phyloP scores from a whole-genome alignment of 164 flowering plant genomes.

The Stephania cephalantha region DNA sequence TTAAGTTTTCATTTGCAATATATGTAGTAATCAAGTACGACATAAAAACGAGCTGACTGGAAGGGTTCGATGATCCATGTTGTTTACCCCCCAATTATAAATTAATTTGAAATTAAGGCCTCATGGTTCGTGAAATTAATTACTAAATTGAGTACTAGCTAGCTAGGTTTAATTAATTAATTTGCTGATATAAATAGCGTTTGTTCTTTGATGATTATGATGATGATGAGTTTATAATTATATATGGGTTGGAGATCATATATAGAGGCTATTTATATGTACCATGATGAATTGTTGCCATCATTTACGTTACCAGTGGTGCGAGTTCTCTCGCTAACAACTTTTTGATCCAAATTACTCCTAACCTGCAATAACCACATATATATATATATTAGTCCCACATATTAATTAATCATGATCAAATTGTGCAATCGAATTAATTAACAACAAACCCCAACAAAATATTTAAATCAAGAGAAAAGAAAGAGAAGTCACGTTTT shows the following conservation, averaged over 20 bases:
- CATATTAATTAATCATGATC: too few relatives aligned
- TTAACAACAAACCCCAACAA: too few relatives aligned
- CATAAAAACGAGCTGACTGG: too few relatives aligned
- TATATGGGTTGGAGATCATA: background rate
- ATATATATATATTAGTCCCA: too few relatives aligned
- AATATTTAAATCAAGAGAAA: too few relatives aligned
- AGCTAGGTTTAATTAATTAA: too few relatives aligned
- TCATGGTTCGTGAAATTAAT: too few relatives aligned
- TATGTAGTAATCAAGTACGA: background rate
- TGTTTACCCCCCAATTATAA: too few relatives aligned
- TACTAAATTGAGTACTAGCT: too few relatives aligned
- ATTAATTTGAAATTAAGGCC: too few relatives aligned
- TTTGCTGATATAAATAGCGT: background rate
- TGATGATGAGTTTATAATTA: background rate
- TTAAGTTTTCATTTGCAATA: background rate
- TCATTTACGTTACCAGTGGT: conserved; percentile 35
- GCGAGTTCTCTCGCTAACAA: conserved; percentile 40
- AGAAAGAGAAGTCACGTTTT: background rate
- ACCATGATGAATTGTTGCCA: conserved; percentile 61
- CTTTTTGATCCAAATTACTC: conserved; percentile 37
- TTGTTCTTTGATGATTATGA: background rate
- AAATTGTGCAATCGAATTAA: too few relatives aligned
- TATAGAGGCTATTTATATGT: conserved; percentile 1
- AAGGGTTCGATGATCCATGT: too few relatives aligned
- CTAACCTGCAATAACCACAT: conserved; percentile 23